Base-by-base conservation (phyloP, 2,329 filamentous ascomycete species). In the Fusarium sambucinum region DNA sequence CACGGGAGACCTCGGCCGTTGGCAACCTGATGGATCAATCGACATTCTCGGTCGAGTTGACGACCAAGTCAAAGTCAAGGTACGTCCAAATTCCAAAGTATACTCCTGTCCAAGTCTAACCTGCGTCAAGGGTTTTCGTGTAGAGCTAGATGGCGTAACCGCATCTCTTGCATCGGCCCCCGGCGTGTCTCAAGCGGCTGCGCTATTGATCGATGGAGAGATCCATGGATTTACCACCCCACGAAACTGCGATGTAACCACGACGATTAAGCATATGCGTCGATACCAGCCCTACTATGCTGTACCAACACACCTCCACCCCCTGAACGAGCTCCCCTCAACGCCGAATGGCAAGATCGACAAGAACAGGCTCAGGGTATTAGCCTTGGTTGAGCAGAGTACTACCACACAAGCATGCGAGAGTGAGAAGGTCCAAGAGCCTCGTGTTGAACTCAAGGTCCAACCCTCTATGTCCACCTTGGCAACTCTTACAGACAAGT, bases 21-120 rank as follows among this genome's bases (percentile, higher is more conserved):
- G 86, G 86, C 79, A 80, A 37, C 72, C 78, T 3, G 82, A 87
- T 68, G 86, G 87, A 13, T 81, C 80, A 27, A 78, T 89, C 37
- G 81, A 86, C 42, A 86, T 84, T 23, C 81, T 87, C 33, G 86
- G 87, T 5, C 82, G 87, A 35, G 80, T 80, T n/a, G 87, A 89
- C 68, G 86, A 89, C 62, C 87, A 89, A 71, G 84, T 89, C 61
- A 89, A 89, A 75, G 82, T 89, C 72, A 87, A 87, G 77, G 82
- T 82, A 73, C 50, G 69, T 61, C 21, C 27, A 23, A 27, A 46
- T 8, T 32, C 50, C 29, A 37, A 16, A n/a, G 30, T 23, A 25
- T 40, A n/a, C 44, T 23, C 37, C 45, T 11, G 5, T 21, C 47
- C 41, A 19, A 21, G 35, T 30, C 59, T 57, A 45, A 71, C 33